Percentiles rank a stretch among this genome's conserved stretches.
Evolutionary conservation across 192 early-diverging fungal species (phyloP).

Genomic region (Oehlia diaphana): DNA sequence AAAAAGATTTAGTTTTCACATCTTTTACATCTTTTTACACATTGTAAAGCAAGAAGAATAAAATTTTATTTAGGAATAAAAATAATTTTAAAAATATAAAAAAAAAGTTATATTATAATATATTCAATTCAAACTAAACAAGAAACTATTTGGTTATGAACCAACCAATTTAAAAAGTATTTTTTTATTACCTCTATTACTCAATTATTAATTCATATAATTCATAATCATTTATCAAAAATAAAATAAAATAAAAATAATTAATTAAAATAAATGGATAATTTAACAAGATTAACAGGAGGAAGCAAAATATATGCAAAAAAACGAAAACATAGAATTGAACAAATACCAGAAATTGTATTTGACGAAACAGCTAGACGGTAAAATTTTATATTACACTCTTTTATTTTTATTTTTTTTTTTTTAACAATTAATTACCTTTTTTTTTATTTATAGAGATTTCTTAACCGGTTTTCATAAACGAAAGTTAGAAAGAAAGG

Average conservation of each 20-base stretch:
- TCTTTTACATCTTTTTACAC: too few relatives aligned
- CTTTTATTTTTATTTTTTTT: background rate
- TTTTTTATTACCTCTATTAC: too few relatives aligned
- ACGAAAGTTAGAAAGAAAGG: conserved; percentile 69
- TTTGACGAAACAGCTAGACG: conserved; percentile 19
- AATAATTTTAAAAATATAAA: too few relatives aligned
- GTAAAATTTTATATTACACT: background rate
- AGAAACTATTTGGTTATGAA: too few relatives aligned
- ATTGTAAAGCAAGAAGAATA: too few relatives aligned
- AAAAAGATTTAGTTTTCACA: too few relatives aligned
- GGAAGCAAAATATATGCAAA: conserved; percentile 6
- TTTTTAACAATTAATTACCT: background rate
- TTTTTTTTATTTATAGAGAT: conserved; percentile 39
- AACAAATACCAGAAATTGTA: conserved; percentile 9
- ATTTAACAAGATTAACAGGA: background rate
- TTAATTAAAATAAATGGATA: conserved; percentile 5
- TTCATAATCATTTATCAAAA: background rate
- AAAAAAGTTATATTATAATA: too few relatives aligned
- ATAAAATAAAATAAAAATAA: background rate
- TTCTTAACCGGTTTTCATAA: conserved; percentile 80
- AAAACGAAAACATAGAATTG: background rate
- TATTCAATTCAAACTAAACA: too few relatives aligned
- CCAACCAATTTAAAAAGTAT: too few relatives aligned
- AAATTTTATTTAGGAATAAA: too few relatives aligned
- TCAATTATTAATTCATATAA: too few relatives aligned